These are phyloP conservation scores for Hyphopichia homilentoma DNA, from an alignment of 805 yeast genomes.

Conservation along the genomic window DNA sequence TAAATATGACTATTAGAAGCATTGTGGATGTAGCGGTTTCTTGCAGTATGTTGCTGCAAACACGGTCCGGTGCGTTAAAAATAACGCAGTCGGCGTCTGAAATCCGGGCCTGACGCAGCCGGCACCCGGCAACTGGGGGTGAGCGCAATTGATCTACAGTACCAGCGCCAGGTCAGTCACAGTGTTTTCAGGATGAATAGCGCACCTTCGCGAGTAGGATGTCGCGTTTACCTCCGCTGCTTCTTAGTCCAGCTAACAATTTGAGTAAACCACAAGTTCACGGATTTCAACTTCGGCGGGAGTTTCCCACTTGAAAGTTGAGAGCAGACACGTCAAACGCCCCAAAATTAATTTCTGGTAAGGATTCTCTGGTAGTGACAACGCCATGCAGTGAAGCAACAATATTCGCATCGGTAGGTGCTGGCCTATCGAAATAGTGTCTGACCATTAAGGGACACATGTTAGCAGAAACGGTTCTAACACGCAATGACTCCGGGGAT, in stretches of 20 bases:
- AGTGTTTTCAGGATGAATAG: no score
- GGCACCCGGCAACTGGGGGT: no score
- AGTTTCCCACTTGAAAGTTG: constrained; percentile 1
- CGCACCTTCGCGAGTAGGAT: no score
- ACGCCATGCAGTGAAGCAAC: constrained; percentile 1
- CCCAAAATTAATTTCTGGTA: background rate
- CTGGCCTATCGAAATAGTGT: constrained; percentile 1
- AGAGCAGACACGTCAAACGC: constrained; percentile 1
- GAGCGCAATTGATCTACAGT: no score
- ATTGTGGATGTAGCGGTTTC: no score
- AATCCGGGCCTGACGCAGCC: no score
- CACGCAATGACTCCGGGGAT: constrained; percentile 1
- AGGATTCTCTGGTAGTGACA: background rate
- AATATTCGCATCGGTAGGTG: constrained; percentile 1
- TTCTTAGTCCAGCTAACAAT: background rate
- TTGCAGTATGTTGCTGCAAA: background rate
- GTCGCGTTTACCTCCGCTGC: background rate
- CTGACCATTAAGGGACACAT: constrained; percentile 1
- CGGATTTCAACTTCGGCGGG: background rate
- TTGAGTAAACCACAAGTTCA: background rate
- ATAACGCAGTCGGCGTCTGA: background rate
- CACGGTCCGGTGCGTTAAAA: background rate
- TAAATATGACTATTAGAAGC: no score
- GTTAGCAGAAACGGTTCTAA: background rate
- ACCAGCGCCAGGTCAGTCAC: no score